Conservation (phyloP, 345 rosid genomes). For the Arabis alpina region DNA sequence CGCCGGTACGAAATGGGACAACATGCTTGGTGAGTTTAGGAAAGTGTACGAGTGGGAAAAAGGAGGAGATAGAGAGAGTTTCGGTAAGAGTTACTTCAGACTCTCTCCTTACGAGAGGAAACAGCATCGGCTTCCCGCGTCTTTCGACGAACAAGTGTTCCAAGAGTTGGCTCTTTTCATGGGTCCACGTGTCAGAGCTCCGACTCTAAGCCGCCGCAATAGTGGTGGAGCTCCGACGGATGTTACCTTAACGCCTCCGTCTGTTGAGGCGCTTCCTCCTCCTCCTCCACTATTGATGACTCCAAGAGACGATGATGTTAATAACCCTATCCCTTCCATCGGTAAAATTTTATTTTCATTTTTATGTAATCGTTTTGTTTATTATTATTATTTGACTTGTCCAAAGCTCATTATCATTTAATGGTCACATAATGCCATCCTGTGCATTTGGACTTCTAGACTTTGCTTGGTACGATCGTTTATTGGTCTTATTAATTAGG, state of each 20-base stretch:
- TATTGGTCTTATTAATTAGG: conserved; percentile 13
- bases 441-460: conserved; percentile 17
- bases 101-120: conserved; percentile 95
- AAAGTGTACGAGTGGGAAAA: conserved; percentile 97
- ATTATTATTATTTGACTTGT: conserved; percentile 33
- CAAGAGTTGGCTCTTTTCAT: conserved; percentile 92
- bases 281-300: conserved; percentile 51
- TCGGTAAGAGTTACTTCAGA: conserved; percentile 91
- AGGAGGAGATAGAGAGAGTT: conserved; percentile 68
- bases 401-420: conserved; percentile 8
- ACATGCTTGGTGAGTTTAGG: conserved; percentile 96
- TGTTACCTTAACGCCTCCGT: conserved; percentile 21
- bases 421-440: conserved; percentile 31
- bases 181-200: conserved; percentile 77
- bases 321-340: conserved; percentile 27
- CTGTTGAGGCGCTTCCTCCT: conserved; percentile 46
- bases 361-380: background rate
- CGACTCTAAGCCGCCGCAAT: conserved; percentile 35
- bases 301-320: conserved; percentile 34
- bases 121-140: conserved; percentile 83
- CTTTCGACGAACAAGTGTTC: conserved; percentile 94
- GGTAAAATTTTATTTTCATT: conserved; percentile 29
- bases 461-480: conserved; percentile 12
- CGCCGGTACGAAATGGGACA: conserved; percentile 99
- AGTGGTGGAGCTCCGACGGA: conserved; percentile 12